Percentiles rank a stretch among this genome's conserved stretches.
These are phyloP conservation scores for Gliomastix tumulicola DNA, from an alignment of 2,329 filamentous ascomycete genomes.

Conservation along the genomic window DNA sequence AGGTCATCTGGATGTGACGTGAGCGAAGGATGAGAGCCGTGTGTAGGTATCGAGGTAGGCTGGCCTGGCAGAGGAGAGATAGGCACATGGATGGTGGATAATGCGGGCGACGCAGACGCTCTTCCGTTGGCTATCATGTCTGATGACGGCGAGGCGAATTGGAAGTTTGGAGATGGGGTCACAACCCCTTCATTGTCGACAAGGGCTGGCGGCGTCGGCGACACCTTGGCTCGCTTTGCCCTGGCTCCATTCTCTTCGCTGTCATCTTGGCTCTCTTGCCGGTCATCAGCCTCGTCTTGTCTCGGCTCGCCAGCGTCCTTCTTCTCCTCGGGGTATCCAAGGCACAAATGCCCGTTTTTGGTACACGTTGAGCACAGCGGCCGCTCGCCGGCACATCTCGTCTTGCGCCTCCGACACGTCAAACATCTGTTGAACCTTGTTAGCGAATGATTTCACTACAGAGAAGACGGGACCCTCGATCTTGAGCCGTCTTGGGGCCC, in stretches of 20 bases:
- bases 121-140: not conserved
- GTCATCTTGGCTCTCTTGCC: conserved; percentile 20
- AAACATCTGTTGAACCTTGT: conserved; percentile 51
- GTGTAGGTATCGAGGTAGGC: not conserved
- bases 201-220: conserved; percentile 2
- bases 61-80: not conserved
- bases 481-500: too few species aligned
- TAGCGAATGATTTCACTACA: too few species aligned
- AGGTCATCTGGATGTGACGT: conserved; percentile 2
- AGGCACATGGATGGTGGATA: not conserved
- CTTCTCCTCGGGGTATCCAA: conserved; percentile 57
- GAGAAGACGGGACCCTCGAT: too few species aligned
- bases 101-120: conserved; percentile 4
- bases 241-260: conserved; percentile 26
- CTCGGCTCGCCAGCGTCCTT: conserved; percentile 23
- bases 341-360: conserved; percentile 62
- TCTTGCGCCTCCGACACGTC: conserved; percentile 71
- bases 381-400: conserved; percentile 66
- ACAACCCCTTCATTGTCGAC: too few species aligned
- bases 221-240: conserved; percentile 6
- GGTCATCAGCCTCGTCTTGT: conserved; percentile 16
- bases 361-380: conserved; percentile 66
- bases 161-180: too few species aligned
- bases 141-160: too few species aligned
- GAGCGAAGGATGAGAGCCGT: conserved; percentile 1